These are phyloP conservation scores for Thraustochytrium sp. DNA, from an alignment of 352 stramenopile genomes.

Conservation along the genomic window DNA sequence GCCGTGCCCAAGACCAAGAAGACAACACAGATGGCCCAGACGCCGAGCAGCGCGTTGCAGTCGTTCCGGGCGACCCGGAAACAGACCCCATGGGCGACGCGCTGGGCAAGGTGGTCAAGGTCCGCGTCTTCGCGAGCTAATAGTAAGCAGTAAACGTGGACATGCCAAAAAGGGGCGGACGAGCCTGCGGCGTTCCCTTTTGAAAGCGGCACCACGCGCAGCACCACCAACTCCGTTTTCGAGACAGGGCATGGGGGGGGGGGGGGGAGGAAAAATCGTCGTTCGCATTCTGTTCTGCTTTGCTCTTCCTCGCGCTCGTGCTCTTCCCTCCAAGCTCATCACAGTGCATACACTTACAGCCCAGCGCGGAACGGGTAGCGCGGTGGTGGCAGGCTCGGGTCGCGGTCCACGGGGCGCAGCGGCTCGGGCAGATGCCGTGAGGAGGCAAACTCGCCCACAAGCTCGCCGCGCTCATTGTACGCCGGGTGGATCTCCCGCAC, in stretches of 20 bases:
- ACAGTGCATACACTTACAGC: no score
- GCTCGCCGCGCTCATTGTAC: neutral
- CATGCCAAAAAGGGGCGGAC: no score
- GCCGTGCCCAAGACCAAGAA: no score
- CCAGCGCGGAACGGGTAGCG: neutral
- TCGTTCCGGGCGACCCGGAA: neutral
- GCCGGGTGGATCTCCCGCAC: neutral
- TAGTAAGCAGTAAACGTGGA: no score
- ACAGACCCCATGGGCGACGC: slow-evolving; percentile 5
- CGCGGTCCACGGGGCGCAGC: neutral
- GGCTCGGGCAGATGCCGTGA: neutral
- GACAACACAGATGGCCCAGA: neutral
- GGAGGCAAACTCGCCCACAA: neutral
- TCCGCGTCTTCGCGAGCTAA: neutral
- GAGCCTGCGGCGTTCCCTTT: no score
- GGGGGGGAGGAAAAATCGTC: no score
- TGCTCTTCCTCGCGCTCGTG: no score
- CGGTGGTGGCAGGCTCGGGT: neutral
- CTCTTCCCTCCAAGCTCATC: no score
- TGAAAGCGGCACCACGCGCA: no score
- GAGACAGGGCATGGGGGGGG: no score
- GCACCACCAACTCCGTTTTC: no score
- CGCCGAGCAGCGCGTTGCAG: neutral
- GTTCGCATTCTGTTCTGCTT: no score
- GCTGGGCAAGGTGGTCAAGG: neutral